These are phyloP conservation scores for Puccinia horiana DNA, from an alignment of 1,284 basidiomycete species.

Conservation along the genomic window DNA sequence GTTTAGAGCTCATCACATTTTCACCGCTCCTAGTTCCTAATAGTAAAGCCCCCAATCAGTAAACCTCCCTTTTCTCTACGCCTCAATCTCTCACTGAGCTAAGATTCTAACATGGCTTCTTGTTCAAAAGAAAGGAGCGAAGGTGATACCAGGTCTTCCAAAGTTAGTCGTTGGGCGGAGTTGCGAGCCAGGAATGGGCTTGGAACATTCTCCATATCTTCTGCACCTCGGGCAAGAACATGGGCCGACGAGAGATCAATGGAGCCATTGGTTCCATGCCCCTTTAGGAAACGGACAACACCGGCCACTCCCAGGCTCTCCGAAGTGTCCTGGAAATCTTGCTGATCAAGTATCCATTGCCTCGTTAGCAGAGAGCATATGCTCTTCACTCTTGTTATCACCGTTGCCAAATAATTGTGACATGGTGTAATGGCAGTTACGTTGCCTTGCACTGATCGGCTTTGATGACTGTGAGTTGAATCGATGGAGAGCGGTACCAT, in stretches of 20 bases:
- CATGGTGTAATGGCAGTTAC: conserved; percentile 3
- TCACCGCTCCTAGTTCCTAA: too few relatives aligned
- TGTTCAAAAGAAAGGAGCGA: background rate
- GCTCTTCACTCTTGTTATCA: conserved; percentile 48
- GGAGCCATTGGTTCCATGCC: background rate
- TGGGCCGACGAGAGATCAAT: conserved; percentile 23
- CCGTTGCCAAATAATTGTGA: conserved; percentile 11
- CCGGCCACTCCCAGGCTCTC: conserved; percentile 14
- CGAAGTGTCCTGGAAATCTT: conserved; percentile 43
- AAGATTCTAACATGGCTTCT: too few relatives aligned
- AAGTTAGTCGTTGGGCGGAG: background rate
- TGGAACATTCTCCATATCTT: conserved; percentile 29
- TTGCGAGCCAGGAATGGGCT: conserved; percentile 14
- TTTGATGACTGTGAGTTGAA: background rate
- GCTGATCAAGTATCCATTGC: conserved; percentile 42
- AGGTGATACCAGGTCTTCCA: background rate
- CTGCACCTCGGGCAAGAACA: background rate
- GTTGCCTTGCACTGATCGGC: background rate
- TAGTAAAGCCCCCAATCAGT: too few relatives aligned
- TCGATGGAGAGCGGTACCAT: background rate
- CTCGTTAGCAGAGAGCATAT: conserved; percentile 48
- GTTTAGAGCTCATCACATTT: too few relatives aligned
- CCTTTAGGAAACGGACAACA: conserved; percentile 2
- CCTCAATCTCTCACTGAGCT: too few relatives aligned
- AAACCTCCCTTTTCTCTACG: too few relatives aligned